A percentile compares a stretch with the other conserved stretches of the same genome.
Conservation (phyloP, 1,284 basidiomycete genomes). For the Cryptococcus sp. region DNA sequence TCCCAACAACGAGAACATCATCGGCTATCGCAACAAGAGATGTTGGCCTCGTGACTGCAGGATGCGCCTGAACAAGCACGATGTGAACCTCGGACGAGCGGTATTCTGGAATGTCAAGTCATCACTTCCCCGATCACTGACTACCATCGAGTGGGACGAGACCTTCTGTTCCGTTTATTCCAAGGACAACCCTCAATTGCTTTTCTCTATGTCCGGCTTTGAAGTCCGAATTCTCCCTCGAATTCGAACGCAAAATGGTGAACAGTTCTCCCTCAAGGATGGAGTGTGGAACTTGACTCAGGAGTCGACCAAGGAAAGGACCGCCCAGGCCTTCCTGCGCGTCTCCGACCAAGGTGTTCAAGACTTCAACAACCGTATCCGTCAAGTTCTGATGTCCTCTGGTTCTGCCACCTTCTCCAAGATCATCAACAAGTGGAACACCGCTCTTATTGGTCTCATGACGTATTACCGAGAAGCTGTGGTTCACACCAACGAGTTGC, state of each 20-base stretch:
- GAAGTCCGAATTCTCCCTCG: slow-evolving; percentile 91
- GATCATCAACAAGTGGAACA: slow-evolving; percentile 99
- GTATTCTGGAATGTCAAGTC: slow-evolving; percentile 99
- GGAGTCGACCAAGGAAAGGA: slow-evolving; percentile 94
- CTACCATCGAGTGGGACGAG: slow-evolving; percentile 99
- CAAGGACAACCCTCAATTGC: slow-evolving; percentile 93
- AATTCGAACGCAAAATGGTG: slow-evolving; percentile 87
- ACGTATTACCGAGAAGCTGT: slow-evolving; percentile 99
- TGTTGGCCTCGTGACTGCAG: slow-evolving; percentile 99
- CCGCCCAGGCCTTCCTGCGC: slow-evolving; percentile 94
- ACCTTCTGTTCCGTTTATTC: slow-evolving; percentile 96
- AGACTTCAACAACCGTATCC: slow-evolving; percentile 93
- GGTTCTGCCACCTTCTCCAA: slow-evolving; percentile 99
- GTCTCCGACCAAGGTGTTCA: slow-evolving; percentile 97
- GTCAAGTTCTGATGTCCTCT: slow-evolving; percentile 97
- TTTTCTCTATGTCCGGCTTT: slow-evolving; percentile 98
- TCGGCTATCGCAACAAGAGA: slow-evolving; percentile 98
- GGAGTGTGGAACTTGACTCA: slow-evolving; percentile 97
- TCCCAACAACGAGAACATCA: slow-evolving; percentile 97
- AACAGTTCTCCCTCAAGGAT: slow-evolving; percentile 94
- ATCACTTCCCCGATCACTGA: slow-evolving; percentile 89
- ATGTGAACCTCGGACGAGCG: slow-evolving; percentile 96
- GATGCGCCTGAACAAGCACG: slow-evolving; percentile 99
- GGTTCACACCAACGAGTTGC: slow-evolving; percentile 92
- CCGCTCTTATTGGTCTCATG: slow-evolving; percentile 90